Base-by-base conservation (phyloP, 2,329 filamentous ascomycete species). In the Paracoccidioides brasiliensis region DNA sequence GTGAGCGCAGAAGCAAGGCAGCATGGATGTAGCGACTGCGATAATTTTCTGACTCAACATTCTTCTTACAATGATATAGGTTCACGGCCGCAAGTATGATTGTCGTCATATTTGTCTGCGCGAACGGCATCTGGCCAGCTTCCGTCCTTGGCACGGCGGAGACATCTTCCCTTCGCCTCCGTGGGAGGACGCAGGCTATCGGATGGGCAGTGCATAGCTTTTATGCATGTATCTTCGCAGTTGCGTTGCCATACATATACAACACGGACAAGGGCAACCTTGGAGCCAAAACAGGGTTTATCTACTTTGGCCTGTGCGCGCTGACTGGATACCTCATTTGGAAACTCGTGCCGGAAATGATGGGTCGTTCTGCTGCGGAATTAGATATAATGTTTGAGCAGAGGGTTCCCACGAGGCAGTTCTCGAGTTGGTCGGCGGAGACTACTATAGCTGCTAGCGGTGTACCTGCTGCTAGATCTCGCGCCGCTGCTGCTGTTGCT, bases 311-410 rank as follows among this genome's bases (percentile, higher is more conserved):
- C 0, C 59, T 69, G n/a, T 70, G 66, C 58, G 5, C 69, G 0
- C 2, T 72, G 0, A 67, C 59, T 0, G 43, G 62, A 3, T 55
- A 66, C 1, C 48, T 73, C 0, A 71, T 73, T 0, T 82, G 70
- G 67, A 65, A 71, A 9, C 67, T 69, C 40, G 66, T 81, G 0
- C 79, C 80, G 0, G 79, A 82, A 62, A 80, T 79, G 67, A 76
- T 75, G 64, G 75, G 74, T 3, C 65, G 76, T 22, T 74, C 65
- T 1, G 66, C 73, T 0, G 67, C 67, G 41, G 76, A 80, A 60
- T 76, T 81, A 56, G 77, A 80, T 63, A 35, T 54, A 4, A 66
- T 70, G 66, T 70, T 70, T 56, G 63, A 65, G 52, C 41, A 57
- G n/a, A 55, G 43, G 1, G 6, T 67, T 5, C 53, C 59, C 6